These are phyloP conservation scores for Hortaea werneckii DNA, from an alignment of 2,329 filamentous ascomycete species.

Conservation along the genomic window DNA sequence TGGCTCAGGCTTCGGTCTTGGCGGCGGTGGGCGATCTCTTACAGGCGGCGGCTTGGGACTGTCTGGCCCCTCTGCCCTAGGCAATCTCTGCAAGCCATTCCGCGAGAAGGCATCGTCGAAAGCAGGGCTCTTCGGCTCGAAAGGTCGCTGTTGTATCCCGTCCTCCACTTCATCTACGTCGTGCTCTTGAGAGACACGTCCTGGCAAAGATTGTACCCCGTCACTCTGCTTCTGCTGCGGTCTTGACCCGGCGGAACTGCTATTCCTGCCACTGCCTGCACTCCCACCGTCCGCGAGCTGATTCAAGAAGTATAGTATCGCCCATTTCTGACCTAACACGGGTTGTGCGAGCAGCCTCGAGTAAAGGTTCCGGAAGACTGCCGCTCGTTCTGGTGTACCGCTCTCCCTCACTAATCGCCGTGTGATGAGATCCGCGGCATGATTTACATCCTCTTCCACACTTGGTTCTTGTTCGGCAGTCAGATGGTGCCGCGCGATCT, in stretches of 20 bases:
- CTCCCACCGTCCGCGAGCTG: conserved; percentile 56
- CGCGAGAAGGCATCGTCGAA: conserved; percentile 41
- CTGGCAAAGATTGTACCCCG: background rate
- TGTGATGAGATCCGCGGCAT: conserved; percentile 88
- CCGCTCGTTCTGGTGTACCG: conserved; percentile 60
- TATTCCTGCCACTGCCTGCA: background rate
- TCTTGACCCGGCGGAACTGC: background rate
- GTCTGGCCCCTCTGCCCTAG: conserved; percentile 14
- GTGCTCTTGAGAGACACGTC: background rate
- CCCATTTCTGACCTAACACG: conserved; percentile 92
- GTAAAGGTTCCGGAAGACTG: conserved; percentile 84
- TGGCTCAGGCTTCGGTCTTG: conserved; percentile 9
- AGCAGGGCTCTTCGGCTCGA: conserved; percentile 5
- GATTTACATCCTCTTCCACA: conserved; percentile 66
- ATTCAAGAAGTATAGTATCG: conserved; percentile 83
- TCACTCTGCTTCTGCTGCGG: conserved; percentile 1
- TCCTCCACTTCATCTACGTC: conserved; percentile 3
- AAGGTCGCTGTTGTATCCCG: background rate
- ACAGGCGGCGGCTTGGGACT: conserved; percentile 15
- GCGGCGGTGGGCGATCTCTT: conserved; percentile 11
- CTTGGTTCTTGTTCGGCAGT: conserved; percentile 39
- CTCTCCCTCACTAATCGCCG: conserved; percentile 73
- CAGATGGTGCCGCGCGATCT: conserved; percentile 40
- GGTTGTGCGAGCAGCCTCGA: conserved; percentile 80
- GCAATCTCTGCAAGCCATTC: conserved; percentile 33